A percentile compares a stretch with the other conserved stretches of the same genome.
phyloP scores from a whole-genome alignment of 2,329 filamentous ascomycete species.

The Leptosphaerulina australis region DNA sequence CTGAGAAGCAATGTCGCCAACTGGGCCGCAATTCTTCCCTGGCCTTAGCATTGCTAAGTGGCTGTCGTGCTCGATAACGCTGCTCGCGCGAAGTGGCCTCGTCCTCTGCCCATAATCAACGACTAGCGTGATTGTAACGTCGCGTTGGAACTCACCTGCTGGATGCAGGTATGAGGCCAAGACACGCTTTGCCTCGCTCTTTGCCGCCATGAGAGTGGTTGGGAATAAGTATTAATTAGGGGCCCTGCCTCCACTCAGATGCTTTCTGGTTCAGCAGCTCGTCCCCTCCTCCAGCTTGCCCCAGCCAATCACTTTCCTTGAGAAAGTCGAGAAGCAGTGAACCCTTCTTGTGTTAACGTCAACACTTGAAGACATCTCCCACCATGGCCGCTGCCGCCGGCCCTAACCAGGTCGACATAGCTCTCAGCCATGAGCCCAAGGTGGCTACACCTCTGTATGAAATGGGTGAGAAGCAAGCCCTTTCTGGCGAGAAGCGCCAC shows the following conservation, averaged over 20 bases:
- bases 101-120: conserved; percentile 17
- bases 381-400: conserved; percentile 42
- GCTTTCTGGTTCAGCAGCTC: conserved; percentile 17
- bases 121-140: conserved; percentile 36
- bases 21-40: conserved; percentile 27
- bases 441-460: conserved; percentile 42
- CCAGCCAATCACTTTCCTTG: conserved; percentile 18
- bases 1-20: conserved; percentile 33
- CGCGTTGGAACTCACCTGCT: conserved; percentile 37
- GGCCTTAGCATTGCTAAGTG: conserved; percentile 31
- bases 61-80: conserved; percentile 31
- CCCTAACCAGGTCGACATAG: conserved; percentile 44
- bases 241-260: conserved; percentile 10
- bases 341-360: conserved; percentile 15
- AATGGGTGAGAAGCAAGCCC: conserved; percentile 40
- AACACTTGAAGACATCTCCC: conserved; percentile 21
- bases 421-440: conserved; percentile 46
- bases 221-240: conserved; percentile 25
- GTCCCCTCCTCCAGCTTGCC: conserved; percentile 18
- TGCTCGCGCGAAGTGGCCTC: conserved; percentile 17
- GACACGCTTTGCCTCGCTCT: conserved; percentile 17
- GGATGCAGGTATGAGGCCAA: conserved; percentile 36
- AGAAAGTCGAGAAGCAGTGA: conserved; percentile 7
- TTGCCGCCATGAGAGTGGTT: conserved; percentile 17
- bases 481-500: conserved; percentile 34